Conservation (phyloP, 352 stramenopile species). For the Phytopythium sindhum region DNA sequence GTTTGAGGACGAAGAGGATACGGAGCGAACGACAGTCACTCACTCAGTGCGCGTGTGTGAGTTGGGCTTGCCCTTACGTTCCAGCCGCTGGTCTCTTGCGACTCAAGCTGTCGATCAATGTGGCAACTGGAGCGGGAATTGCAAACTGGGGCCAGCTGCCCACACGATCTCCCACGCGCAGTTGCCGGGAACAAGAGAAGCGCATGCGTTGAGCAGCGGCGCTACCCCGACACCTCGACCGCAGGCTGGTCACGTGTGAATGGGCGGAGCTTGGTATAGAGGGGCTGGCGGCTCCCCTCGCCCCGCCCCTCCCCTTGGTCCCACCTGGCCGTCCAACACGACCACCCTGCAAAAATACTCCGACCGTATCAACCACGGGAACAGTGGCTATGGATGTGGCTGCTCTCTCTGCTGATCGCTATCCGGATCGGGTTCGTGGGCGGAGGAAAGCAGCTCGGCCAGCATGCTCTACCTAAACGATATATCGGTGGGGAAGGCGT, state of each 20-base stretch:
- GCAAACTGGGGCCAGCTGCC: conserved; percentile 30
- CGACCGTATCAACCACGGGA: neutral
- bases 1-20: conserved; percentile 6
- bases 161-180: neutral
- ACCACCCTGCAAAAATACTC: conserved; percentile 7
- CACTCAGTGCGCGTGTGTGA: neutral
- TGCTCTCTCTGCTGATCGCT: neutral
- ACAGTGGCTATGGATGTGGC: conserved; percentile 3
- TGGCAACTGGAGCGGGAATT: conserved; percentile 21
- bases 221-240: neutral
- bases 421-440: neutral
- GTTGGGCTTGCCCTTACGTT: neutral
- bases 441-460: neutral
- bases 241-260: neutral
- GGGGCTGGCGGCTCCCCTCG: neutral
- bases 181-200: neutral
- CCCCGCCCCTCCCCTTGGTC: conserved; percentile 5
- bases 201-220: neutral
- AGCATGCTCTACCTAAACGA: too few relatives aligned
- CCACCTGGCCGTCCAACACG: neutral
- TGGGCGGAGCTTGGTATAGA: neutral
- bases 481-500: neutral
- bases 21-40: neutral
- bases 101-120: conserved; percentile 2
- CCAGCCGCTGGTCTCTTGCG: conserved; percentile 1